phyloP scores from a whole-genome alignment of 2,329 filamentous ascomycete species.

The Lojkania enalia region DNA sequence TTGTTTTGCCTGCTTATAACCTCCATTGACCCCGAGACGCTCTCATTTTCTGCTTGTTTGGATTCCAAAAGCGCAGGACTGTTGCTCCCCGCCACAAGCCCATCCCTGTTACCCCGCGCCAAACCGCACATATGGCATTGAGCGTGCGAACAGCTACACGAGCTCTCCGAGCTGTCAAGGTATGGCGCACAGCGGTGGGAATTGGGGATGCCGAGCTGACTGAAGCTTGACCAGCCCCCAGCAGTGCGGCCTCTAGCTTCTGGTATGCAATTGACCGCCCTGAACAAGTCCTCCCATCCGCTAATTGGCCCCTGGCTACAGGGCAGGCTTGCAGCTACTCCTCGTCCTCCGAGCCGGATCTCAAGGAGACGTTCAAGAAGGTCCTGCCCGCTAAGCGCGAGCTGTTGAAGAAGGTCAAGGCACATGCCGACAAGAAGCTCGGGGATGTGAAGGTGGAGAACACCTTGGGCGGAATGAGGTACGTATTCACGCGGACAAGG shows the following conservation, averaged over 20 bases:
- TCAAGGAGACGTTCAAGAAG: constrained; percentile 83
- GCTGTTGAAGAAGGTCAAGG: constrained; percentile 91
- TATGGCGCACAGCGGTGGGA: constrained; percentile 45
- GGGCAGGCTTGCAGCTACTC: constrained; percentile 65
- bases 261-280: constrained; percentile 40
- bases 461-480: constrained; percentile 92
- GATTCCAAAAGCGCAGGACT: constrained; percentile 16
- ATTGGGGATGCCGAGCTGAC: constrained; percentile 14
- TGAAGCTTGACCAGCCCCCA: constrained; percentile 28
- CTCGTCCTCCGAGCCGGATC: constrained; percentile 77
- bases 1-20: constrained; percentile 18
- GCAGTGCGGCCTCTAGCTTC: constrained; percentile 37
- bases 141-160: constrained; percentile 64
- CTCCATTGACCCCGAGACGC: constrained; percentile 7
- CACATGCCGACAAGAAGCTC: constrained; percentile 77
- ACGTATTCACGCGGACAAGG: constrained; percentile 17
- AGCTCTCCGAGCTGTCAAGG: constrained; percentile 67
- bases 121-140: constrained; percentile 61
- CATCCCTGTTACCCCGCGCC: constrained; percentile 34
- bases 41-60: constrained; percentile 12
- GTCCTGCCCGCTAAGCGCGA: constrained; percentile 91
- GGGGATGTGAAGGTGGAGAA: constrained; percentile 94
- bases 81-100: constrained; percentile 23
- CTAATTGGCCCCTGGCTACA: constrained; percentile 19
- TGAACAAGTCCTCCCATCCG: constrained; percentile 1